phyloP scores from a whole-genome alignment of 2,329 filamentous ascomycete genomes.

The Zymoseptoria crescenta region DNA sequence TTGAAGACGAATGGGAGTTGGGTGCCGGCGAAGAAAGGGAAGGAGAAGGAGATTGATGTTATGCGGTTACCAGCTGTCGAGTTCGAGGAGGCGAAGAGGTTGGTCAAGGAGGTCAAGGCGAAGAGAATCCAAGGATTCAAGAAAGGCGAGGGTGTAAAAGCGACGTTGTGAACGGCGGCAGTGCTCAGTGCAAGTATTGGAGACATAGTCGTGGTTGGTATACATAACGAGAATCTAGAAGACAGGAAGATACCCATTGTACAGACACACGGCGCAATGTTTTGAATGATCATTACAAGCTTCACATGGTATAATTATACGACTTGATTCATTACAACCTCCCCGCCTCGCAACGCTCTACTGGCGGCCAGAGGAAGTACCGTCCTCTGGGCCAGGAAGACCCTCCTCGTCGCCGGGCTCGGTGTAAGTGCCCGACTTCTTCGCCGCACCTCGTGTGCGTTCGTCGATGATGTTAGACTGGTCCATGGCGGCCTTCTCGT shows the following conservation, averaged over 20 bases:
- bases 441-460: slow-evolving; percentile 42
- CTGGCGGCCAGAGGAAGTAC: slow-evolving; percentile 12
- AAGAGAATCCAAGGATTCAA: slow-evolving; percentile 26
- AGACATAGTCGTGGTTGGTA: no score
- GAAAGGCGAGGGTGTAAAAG: slow-evolving; percentile 27
- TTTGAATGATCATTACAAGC: background rate
- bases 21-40: slow-evolving; percentile 25
- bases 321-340: background rate
- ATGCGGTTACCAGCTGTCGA: slow-evolving; percentile 14
- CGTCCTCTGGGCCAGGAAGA: slow-evolving; percentile 21
- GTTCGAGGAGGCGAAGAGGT: slow-evolving; percentile 22
- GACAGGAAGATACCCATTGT: slow-evolving; percentile 1
- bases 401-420: slow-evolving; percentile 48
- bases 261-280: background rate
- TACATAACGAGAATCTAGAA: background rate
- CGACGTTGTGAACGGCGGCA: slow-evolving; percentile 20
- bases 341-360: background rate
- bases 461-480: slow-evolving; percentile 40
- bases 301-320: background rate
- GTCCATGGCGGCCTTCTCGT: slow-evolving; percentile 45
- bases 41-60: slow-evolving; percentile 24
- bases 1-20: slow-evolving; percentile 26
- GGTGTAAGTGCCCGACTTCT: slow-evolving; percentile 37
- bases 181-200: no score
- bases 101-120: slow-evolving; percentile 25